Percentiles rank a stretch among this genome's conserved stretches.
phyloP scores from a whole-genome alignment of 2,329 filamentous ascomycete genomes.

The Thelonectria discophora region DNA sequence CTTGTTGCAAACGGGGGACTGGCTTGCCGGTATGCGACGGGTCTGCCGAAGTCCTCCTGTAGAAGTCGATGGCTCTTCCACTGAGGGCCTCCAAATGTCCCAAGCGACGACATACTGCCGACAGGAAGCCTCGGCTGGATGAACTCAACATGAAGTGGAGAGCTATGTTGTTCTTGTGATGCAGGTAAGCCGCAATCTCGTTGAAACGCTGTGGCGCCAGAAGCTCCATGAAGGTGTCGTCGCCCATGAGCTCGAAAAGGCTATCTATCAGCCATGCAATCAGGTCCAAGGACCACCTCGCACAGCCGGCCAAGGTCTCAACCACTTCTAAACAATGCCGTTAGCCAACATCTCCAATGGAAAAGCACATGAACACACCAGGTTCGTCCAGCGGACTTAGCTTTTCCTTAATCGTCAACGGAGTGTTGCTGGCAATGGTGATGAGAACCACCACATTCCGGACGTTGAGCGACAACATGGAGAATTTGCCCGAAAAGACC shows the following conservation, averaged over 20 bases:
- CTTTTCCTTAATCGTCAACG: constrained; percentile 63
- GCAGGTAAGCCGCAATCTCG: constrained; percentile 62
- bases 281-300: constrained; percentile 81
- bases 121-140: constrained; percentile 76
- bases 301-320: constrained; percentile 75
- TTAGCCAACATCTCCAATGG: constrained; percentile 14
- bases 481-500: constrained; percentile 75
- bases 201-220: constrained; percentile 57
- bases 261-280: constrained; percentile 69
- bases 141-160: constrained; percentile 76
- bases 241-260: constrained; percentile 64
- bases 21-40: constrained; percentile 50
- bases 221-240: constrained; percentile 60
- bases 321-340: constrained; percentile 67
- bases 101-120: constrained; percentile 72
- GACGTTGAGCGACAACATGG: constrained; percentile 78
- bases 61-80: constrained; percentile 60
- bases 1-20: constrained; percentile 62
- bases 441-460: constrained; percentile 75
- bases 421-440: constrained; percentile 68
- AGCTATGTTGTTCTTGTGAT: constrained; percentile 64
- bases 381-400: constrained; percentile 70
- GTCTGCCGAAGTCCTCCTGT: constrained; percentile 56
- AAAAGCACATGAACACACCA: constrained; percentile 38
- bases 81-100: constrained; percentile 63